phyloP scores from a whole-genome alignment of 306 rosid genomes.

The Lagenaria siceraria region DNA sequence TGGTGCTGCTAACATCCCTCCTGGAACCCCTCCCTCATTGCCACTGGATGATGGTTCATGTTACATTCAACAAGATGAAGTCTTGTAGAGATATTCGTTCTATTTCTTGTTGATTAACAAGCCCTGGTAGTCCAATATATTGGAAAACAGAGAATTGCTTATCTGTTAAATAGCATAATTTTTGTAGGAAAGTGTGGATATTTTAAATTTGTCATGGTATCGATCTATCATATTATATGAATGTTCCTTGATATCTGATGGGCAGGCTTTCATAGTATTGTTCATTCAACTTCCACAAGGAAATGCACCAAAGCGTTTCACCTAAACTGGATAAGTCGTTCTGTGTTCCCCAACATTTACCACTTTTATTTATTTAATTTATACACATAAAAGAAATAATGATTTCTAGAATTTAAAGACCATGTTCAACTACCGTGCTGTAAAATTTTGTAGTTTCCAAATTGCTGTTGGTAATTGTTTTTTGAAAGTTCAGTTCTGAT shows the following conservation, averaged over 20 bases:
- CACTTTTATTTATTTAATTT: not conserved
- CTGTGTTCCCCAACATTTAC: not conserved
- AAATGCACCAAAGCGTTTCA: not conserved
- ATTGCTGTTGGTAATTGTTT: not conserved
- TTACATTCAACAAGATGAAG: slow-evolving; percentile 54
- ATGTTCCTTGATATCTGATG: not conserved
- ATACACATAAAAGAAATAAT: not conserved
- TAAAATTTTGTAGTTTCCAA: not conserved
- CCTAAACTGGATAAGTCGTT: not conserved
- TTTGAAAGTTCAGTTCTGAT: not conserved
- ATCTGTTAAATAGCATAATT: not conserved
- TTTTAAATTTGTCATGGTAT: not conserved
- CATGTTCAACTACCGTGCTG: not conserved
- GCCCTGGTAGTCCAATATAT: not conserved
- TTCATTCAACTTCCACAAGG: not conserved
- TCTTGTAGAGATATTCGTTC: not conserved
- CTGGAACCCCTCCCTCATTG: slow-evolving; percentile 95
- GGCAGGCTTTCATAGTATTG: not conserved
- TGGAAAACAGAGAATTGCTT: not conserved
- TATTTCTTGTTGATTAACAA: not conserved
- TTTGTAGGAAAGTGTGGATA: not conserved
- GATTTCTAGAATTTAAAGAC: not conserved
- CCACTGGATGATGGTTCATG: slow-evolving; percentile 59
- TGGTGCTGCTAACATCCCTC: slow-evolving; percentile 86
- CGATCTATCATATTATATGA: not conserved